These are phyloP conservation scores for Rhizoclosmatium globosum DNA, from an alignment of 192 early-diverging fungal species.

Conservation along the genomic window DNA sequence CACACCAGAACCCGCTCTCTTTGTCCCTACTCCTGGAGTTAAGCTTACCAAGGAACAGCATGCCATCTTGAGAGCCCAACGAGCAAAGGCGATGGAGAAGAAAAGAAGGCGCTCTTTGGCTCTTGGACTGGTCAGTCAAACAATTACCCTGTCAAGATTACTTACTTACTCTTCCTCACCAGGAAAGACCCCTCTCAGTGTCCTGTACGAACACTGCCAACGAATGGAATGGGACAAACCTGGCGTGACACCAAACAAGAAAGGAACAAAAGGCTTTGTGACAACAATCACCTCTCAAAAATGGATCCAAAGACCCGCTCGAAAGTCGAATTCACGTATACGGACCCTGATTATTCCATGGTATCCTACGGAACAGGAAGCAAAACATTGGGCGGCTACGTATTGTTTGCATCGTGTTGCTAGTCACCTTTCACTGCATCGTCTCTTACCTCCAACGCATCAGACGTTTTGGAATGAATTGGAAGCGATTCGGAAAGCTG, in stretches of 20 bases:
- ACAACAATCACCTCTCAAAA: conserved; percentile 61
- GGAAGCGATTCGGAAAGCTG: conserved; percentile 60
- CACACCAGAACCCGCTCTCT: not conserved
- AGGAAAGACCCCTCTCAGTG: conserved; percentile 81
- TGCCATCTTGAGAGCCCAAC: conserved; percentile 8
- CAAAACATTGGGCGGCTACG: conserved; percentile 73
- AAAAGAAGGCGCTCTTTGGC: conserved; percentile 29
- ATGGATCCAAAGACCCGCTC: conserved; percentile 66
- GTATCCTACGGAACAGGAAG: conserved; percentile 57
- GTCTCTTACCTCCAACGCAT: conserved; percentile 77
- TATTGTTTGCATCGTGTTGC: conserved; percentile 78
- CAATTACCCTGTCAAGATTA: not conserved
- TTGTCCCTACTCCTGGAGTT: conserved; percentile 25
- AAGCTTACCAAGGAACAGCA: conserved; percentile 33
- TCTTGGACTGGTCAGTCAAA: not conserved
- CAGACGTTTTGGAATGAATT: conserved; percentile 76
- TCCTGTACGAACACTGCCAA: conserved; percentile 84
- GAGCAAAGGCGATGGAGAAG: conserved; percentile 27
- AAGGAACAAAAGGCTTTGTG: conserved; percentile 23
- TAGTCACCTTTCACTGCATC: conserved; percentile 72
- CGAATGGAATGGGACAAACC: conserved; percentile 79
- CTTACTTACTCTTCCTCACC: conserved; percentile 26
- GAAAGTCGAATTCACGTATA: conserved; percentile 57
- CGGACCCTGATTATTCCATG: not conserved
- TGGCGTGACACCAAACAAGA: conserved; percentile 53